These are phyloP conservation scores for Panaeolus papilionaceus DNA, from an alignment of 768 basidiomycete genomes.

Conservation along the genomic window DNA sequence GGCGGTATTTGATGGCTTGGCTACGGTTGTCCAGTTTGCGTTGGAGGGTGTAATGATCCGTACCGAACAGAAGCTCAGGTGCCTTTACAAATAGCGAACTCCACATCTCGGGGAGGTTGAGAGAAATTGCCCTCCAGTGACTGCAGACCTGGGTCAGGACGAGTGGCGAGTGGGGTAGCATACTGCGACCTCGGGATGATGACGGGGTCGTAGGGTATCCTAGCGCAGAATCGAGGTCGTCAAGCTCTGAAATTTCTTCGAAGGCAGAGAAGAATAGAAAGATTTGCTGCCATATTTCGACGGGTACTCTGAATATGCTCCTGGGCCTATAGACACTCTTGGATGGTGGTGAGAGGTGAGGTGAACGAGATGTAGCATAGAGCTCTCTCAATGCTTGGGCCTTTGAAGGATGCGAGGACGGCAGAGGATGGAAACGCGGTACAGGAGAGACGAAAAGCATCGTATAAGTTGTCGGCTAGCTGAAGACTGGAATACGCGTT, in stretches of 20 bases:
- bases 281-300: constrained; percentile 11
- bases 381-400: constrained; percentile 4
- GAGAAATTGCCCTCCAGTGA: constrained; percentile 7
- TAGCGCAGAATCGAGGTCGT: background rate
- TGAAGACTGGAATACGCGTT: background rate
- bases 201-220: background rate
- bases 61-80: constrained; percentile 11
- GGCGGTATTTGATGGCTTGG: constrained; percentile 14
- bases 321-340: background rate
- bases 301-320: background rate
- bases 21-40: background rate
- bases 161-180: constrained; percentile 4
- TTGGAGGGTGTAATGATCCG: constrained; percentile 9
- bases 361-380: background rate
- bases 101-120: constrained; percentile 10
- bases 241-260: constrained; percentile 1
- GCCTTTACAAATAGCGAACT: background rate
- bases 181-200: background rate
- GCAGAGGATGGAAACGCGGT: background rate
- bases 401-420: background rate
- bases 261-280: background rate
- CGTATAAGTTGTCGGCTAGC: background rate
- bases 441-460: constrained; percentile 11
- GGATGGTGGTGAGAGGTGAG: background rate
- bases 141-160: constrained; percentile 3